These are phyloP conservation scores for Penicillium janthinellum DNA, from an alignment of 2,329 filamentous ascomycete genomes.

Conservation along the genomic window DNA sequence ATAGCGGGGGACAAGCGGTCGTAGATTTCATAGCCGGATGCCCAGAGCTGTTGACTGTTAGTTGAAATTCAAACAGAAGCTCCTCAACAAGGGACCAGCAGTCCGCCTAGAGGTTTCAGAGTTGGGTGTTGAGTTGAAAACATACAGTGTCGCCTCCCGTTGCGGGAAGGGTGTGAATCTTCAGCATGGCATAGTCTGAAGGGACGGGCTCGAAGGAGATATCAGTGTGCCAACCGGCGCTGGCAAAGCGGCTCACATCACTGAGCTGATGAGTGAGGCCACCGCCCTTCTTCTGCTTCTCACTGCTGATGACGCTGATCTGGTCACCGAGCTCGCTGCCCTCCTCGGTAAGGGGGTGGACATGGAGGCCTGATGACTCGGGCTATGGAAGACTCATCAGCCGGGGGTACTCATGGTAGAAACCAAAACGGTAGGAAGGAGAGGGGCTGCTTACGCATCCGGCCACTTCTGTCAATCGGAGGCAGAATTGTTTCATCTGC, in stretches of 20 bases:
- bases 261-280: conserved; percentile 5
- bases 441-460: not conserved
- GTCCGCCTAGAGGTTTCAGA: not conserved
- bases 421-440: not conserved
- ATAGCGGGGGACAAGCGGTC: conserved; percentile 43
- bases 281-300: conserved; percentile 4
- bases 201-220: conserved; percentile 1
- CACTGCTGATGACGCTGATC: conserved; percentile 5
- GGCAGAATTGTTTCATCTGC: not conserved
- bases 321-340: conserved; percentile 5
- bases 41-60: not conserved
- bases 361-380: conserved; percentile 3
- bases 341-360: conserved; percentile 2
- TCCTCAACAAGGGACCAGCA: not conserved
- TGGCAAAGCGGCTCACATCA: conserved; percentile 2
- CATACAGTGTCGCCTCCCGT: conserved; percentile 3
- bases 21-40: conserved; percentile 39
- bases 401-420: not conserved
- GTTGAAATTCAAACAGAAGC: not conserved
- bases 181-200: conserved; percentile 3
- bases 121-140: not conserved
- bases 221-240: conserved; percentile 4
- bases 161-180: not conserved
- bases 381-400: not conserved
- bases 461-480: conserved; percentile 1